phyloP scores from a whole-genome alignment of 75 land plant species.

The Pinus tabuliformis region DNA sequence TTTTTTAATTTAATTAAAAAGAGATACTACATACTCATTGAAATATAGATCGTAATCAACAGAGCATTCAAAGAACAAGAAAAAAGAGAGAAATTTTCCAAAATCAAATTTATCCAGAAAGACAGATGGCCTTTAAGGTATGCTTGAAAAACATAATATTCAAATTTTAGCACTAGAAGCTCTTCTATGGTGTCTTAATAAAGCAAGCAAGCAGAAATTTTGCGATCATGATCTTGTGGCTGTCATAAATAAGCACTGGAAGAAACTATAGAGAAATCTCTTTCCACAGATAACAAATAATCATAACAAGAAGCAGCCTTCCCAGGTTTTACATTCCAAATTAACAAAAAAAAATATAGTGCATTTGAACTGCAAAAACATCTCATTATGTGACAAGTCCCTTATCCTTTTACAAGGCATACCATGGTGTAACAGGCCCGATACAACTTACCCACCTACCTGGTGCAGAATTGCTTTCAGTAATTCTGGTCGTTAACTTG shows the following conservation, averaged over 20 bases:
- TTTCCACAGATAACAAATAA: not conserved
- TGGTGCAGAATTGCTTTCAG: too few relatives aligned
- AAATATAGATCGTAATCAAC: not conserved
- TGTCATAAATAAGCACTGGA: not conserved
- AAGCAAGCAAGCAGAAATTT: not conserved
- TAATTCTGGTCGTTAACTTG: too few relatives aligned
- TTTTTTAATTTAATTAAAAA: too few relatives aligned
- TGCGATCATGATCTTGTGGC: not conserved
- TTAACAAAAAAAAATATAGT: not conserved
- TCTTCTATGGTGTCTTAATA: not conserved
- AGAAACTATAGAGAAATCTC: not conserved
- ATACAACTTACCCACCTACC: too few relatives aligned
- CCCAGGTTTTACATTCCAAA: not conserved
- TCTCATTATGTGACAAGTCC: not conserved
- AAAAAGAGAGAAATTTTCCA: not conserved
- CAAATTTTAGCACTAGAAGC: not conserved
- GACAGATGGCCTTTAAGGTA: not conserved
- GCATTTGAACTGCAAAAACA: not conserved
- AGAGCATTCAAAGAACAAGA: not conserved
- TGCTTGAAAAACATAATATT: not conserved
- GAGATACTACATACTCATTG: too few relatives aligned
- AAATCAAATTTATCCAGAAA: not conserved
- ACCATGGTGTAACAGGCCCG: not conserved
- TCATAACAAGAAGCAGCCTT: not conserved
- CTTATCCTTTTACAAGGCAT: not conserved